These are phyloP conservation scores for Fusarium mexicanum DNA, from an alignment of 2,329 filamentous ascomycete genomes.

Conservation along the genomic window DNA sequence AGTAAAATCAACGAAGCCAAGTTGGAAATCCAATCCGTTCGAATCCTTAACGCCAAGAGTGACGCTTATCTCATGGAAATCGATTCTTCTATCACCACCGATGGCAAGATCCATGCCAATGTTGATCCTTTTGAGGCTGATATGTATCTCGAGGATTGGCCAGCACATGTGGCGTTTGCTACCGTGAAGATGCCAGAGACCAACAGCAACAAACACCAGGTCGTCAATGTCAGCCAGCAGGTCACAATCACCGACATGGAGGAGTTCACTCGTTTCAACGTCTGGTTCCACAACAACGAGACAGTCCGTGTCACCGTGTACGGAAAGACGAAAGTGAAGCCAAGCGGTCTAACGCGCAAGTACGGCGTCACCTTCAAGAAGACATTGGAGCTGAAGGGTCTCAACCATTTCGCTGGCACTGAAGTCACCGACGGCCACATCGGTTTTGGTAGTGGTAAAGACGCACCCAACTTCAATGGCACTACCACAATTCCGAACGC, in stretches of 20 bases:
- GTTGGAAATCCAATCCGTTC: slow-evolving; percentile 62
- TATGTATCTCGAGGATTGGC: slow-evolving; percentile 64
- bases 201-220: slow-evolving; percentile 57
- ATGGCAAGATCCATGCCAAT: slow-evolving; percentile 62
- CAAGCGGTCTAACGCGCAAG: slow-evolving; percentile 58
- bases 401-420: slow-evolving; percentile 66
- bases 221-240: slow-evolving; percentile 62
- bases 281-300: slow-evolving; percentile 61
- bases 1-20: slow-evolving; percentile 62
- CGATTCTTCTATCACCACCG: slow-evolving; percentile 64
- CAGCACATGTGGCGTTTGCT: slow-evolving; percentile 60
- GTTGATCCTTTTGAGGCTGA: slow-evolving; percentile 61
- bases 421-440: slow-evolving; percentile 62
- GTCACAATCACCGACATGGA: slow-evolving; percentile 57
- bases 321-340: slow-evolving; percentile 62
- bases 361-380: slow-evolving; percentile 66
- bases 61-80: slow-evolving; percentile 61
- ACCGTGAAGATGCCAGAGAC: slow-evolving; percentile 63
- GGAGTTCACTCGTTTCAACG: slow-evolving; percentile 65
- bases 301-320: slow-evolving; percentile 60
- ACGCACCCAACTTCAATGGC: slow-evolving; percentile 69
- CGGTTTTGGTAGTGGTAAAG: slow-evolving; percentile 49
- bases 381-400: slow-evolving; percentile 59
- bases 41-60: slow-evolving; percentile 57
- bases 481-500: slow-evolving; percentile 70